phyloP scores from a whole-genome alignment of 345 rosid species.

The Lenwebbia sp. region DNA sequence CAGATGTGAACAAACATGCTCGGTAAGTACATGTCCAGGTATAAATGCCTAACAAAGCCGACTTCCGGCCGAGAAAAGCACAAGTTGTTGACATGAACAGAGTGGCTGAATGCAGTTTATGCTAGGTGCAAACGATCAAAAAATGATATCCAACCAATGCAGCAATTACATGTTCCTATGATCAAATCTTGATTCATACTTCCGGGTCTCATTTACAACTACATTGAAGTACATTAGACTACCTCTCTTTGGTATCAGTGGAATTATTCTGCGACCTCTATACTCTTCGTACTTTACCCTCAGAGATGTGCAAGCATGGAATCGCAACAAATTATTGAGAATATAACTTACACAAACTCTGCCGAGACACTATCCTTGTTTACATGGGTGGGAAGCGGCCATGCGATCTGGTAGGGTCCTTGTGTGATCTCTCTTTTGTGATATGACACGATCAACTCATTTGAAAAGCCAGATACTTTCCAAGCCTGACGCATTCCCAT shows the following conservation, averaged over 20 bases:
- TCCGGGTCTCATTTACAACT: background rate
- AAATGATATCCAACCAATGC: background rate
- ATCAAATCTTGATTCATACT: background rate
- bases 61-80: background rate
- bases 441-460: conserved; percentile 21
- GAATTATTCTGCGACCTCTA: background rate
- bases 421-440: conserved; percentile 43
- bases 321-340: background rate
- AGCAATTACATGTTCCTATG: background rate
- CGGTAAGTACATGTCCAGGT: background rate
- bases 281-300: background rate
- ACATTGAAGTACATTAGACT: background rate
- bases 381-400: conserved; percentile 58
- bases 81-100: background rate
- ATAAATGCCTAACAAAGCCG: background rate
- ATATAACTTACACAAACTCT: conserved; percentile 57
- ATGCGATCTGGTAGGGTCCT: conserved; percentile 52
- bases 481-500: conserved; percentile 35
- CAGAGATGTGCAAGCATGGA: background rate
- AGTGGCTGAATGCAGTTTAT: background rate
- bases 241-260: background rate
- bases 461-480: conserved; percentile 11
- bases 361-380: conserved; percentile 55
- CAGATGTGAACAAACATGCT: background rate
- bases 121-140: background rate